Evolutionary conservation across 1,284 basidiomycete species (phyloP), one percentile per base, ranked within the genome.

Genomic region (Gomphus sp.): DNA sequence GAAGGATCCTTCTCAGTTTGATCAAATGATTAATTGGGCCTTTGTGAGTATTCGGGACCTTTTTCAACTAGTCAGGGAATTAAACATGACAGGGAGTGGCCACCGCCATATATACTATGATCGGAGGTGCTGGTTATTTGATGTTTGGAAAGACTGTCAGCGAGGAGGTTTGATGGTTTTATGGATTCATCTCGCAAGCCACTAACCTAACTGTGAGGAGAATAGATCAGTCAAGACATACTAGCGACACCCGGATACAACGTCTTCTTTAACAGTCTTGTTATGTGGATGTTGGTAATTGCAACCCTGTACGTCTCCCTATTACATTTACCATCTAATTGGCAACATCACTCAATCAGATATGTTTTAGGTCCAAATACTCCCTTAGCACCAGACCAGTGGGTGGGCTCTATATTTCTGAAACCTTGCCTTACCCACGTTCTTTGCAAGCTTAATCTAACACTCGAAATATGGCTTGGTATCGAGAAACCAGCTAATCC

Each of bases 271-370:
- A 98, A 96, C 69, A 74, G 84, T 52, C 64, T 91, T 28, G 88
- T 87, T 5, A 78, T 97, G 50, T 95, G 93, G 90, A 85, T 94
- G 75, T 85, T 98, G 44, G 93, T 95, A 28, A 74, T 97, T 60
- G 89, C 86, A 62, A 91, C 93, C 16, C 67, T 94, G 78, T 89
- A 67, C 70, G 84, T 75, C 31, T 18, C 3, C 9, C 47, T 37
- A n/a, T 34, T 34, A 2, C 25, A 8, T 18, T 25, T 34, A n/a
- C 45, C 25, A 28, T 25, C 28, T 9, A n/a, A 11, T 37, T 34
- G 16, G 22, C 33, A 18, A 18, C 31, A n/a, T 16, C 12, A 10
- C 49, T 52, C 51, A 53, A 63, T 55, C 63, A 70, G 33, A 58
- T 66, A 55, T 16, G 52, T 25, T 53, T 41, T 62, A 89, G 86